Evolutionary conservation across 1,284 basidiomycete species (phyloP).

Genomic region (Papiliotrema nemorosa): DNA sequence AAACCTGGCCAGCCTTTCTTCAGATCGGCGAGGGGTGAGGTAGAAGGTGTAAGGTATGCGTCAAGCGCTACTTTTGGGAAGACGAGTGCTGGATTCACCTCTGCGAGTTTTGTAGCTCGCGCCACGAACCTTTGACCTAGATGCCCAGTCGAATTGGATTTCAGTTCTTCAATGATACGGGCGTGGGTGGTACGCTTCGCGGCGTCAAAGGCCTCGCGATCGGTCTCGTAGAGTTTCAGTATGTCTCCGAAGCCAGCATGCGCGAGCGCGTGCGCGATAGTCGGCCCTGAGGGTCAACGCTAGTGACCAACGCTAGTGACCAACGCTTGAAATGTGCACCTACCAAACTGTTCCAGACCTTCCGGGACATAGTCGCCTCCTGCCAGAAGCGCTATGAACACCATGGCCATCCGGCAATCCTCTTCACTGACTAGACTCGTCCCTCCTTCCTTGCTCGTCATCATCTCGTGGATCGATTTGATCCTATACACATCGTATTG

Average conservation of each 20-base stretch:
- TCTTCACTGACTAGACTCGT: slow-evolving; percentile 32
- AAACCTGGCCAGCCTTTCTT: slow-evolving; percentile 42
- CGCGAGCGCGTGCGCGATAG: slow-evolving; percentile 52
- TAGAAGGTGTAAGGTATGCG: slow-evolving; percentile 65
- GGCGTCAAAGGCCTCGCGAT: slow-evolving; percentile 14
- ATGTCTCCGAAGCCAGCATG: slow-evolving; percentile 53
- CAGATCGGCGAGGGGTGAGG: slow-evolving; percentile 21
- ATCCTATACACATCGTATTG: slow-evolving; percentile 66
- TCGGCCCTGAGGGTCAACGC: slow-evolving; percentile 32
- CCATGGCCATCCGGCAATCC: slow-evolving; percentile 67
- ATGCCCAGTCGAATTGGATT: slow-evolving; percentile 62
- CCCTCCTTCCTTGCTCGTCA: slow-evolving; percentile 22
- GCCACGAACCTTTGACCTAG: slow-evolving; percentile 57
- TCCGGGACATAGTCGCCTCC: slow-evolving; percentile 86
- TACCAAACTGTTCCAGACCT: slow-evolving; percentile 39
- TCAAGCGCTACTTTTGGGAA: slow-evolving; percentile 67
- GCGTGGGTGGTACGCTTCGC: slow-evolving; percentile 57
- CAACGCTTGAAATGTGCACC: slow-evolving; percentile 7
- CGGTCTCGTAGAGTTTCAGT: slow-evolving; percentile 58
- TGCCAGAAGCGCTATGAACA: slow-evolving; percentile 77
- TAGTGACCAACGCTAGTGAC: neutral
- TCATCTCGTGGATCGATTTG: slow-evolving; percentile 50
- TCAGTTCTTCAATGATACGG: slow-evolving; percentile 64
- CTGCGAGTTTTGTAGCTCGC: slow-evolving; percentile 61
- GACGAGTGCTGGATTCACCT: slow-evolving; percentile 45